These are phyloP conservation scores for Kodamaea kakaduensis DNA, from an alignment of 805 yeast genomes.

Conservation along the genomic window DNA sequence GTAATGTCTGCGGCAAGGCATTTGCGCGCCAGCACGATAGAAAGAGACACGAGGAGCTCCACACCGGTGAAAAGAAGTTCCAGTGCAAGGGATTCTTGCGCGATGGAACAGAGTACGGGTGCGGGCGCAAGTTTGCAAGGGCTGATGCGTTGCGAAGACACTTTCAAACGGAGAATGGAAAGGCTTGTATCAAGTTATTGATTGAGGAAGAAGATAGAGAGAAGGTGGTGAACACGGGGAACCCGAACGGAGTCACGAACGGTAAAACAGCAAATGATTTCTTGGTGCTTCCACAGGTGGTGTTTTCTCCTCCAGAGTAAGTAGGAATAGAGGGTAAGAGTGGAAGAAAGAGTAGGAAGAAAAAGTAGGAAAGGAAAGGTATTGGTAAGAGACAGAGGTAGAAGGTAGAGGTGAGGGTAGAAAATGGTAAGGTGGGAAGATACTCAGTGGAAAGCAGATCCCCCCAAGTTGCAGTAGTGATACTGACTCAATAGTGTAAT, in stretches of 20 bases:
- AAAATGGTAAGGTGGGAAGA: no score
- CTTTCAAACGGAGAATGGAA: conserved; percentile 46
- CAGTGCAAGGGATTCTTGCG: conserved; percentile 65
- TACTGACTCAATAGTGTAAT: no score
- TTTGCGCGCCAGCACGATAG: conserved; percentile 51
- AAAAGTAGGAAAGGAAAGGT: no score
- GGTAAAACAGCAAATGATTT: conserved; percentile 10
- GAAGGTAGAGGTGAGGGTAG: no score
- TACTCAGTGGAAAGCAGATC: no score
- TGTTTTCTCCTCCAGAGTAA: conserved; percentile 37
- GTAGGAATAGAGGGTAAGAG: no score
- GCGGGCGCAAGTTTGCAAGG: conserved; percentile 44
- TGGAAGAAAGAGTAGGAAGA: no score
- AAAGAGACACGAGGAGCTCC: conserved; percentile 50
- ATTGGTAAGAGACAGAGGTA: no score
- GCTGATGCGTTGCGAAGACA: conserved; percentile 45
- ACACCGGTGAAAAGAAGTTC: conserved; percentile 69
- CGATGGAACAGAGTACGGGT: conserved; percentile 35
- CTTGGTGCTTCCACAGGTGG: conserved; percentile 29
- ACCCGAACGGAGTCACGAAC: conserved; percentile 9
- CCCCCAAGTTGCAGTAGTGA: no score
- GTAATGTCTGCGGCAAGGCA: conserved; percentile 73
- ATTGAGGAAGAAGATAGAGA: conserved; percentile 40
- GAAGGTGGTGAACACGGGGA: conserved; percentile 11
- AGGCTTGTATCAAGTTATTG: conserved; percentile 37